Conservation (phyloP, 140 eudicot species). For the Oenanthe javanica region DNA sequence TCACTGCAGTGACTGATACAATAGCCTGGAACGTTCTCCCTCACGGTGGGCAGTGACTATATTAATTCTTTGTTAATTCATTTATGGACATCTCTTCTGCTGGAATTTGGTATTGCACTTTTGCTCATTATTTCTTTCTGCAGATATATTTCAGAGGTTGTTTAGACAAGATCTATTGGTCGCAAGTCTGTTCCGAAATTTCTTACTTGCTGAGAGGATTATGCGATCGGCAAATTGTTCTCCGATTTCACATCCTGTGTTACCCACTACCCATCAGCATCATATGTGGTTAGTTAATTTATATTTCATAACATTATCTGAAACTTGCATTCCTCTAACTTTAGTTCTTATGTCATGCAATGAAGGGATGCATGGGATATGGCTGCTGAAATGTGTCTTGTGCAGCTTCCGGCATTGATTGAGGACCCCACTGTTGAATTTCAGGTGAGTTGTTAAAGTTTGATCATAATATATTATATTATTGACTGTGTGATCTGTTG, state of each 20-base stretch:
- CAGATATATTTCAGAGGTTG: conserved; percentile 88
- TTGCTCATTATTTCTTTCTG: conserved; percentile 12
- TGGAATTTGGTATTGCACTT: neutral
- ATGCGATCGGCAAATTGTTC: conserved; percentile 98
- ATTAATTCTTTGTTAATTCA: neutral
- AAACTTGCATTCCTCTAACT: conserved; percentile 1
- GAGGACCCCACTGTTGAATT: conserved; percentile 87
- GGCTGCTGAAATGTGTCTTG: conserved; percentile 97
- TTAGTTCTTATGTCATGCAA: conserved; percentile 5
- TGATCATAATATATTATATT: neutral
- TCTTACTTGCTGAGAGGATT: conserved; percentile 85
- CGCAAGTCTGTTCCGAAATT: conserved; percentile 86
- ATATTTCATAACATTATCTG: neutral
- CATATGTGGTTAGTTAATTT: conserved; percentile 73
- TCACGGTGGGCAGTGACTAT: conserved; percentile 45
- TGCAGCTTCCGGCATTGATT: conserved; percentile 74
- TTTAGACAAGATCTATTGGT: conserved; percentile 95
- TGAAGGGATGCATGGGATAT: conserved; percentile 98
- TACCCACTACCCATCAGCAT: conserved; percentile 98
- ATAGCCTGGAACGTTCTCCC: conserved; percentile 99
- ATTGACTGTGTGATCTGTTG: neutral
- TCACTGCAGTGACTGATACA: conserved; percentile 95
- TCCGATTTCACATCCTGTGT: conserved; percentile 76
- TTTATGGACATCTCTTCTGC: neutral
- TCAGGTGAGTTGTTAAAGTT: conserved; percentile 41